Conservation (phyloP, 192 early-diverging fungal species). For the Polychytrium aggregatum region DNA sequence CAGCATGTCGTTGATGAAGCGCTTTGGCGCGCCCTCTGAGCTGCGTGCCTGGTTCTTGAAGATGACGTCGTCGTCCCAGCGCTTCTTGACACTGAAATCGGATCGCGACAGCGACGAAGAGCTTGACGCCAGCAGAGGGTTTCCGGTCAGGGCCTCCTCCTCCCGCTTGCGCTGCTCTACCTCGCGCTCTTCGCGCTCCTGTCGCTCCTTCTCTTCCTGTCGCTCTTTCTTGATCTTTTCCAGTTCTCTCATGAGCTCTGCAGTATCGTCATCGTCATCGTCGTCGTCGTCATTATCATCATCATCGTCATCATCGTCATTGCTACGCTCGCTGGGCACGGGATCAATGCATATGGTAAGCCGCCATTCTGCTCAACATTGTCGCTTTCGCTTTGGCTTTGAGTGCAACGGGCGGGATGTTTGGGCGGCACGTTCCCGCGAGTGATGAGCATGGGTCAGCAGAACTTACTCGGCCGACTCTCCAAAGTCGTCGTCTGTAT, state of each 20-base stretch:
- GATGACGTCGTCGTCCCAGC: constrained; percentile 98
- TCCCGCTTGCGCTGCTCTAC: constrained; percentile 44
- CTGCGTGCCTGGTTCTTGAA: constrained; percentile 94
- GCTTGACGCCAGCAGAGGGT: constrained; percentile 56
- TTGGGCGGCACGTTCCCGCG: too few relatives aligned
- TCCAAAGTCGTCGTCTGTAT: too few relatives aligned
- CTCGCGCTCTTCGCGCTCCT: constrained; percentile 54
- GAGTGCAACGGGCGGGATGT: too few relatives aligned
- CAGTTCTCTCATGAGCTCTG: constrained; percentile 53
- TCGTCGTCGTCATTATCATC: constrained; percentile 41
- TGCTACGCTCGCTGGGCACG: too few relatives aligned
- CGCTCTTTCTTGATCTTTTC: constrained; percentile 90
- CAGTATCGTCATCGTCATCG: constrained; percentile 86
- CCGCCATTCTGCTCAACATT: too few relatives aligned
- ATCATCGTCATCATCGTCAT: constrained; percentile 36
- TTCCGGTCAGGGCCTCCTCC: constrained; percentile 60
- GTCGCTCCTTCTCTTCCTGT: constrained; percentile 78
- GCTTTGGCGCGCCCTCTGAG: constrained; percentile 71
- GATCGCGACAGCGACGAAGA: constrained; percentile 3
- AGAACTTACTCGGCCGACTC: too few relatives aligned
- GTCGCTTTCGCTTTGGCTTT: too few relatives aligned
- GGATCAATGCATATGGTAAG: too few relatives aligned
- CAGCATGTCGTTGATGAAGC: constrained; percentile 95
- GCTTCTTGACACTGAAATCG: constrained; percentile 76
- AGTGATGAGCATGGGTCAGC: too few relatives aligned